Conservation (phyloP, 2,329 filamentous ascomycete species). For the Ceratocystis alfenasii region DNA sequence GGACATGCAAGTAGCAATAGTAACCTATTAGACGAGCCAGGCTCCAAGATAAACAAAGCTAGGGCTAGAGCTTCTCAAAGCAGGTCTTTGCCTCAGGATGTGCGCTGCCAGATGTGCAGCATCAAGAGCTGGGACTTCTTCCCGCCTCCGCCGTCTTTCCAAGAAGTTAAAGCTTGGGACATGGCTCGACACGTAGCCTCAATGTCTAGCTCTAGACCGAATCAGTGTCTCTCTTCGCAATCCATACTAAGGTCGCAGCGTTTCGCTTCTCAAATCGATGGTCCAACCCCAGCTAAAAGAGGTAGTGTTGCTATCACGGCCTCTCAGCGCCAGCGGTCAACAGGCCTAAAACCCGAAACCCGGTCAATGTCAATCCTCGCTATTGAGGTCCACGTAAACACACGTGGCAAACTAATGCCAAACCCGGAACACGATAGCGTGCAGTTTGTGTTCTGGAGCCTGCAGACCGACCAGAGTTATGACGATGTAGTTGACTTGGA, state of each 20-base stretch:
- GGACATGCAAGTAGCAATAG: conserved; percentile 24
- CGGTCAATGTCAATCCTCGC: conserved; percentile 98
- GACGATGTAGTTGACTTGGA: conserved; percentile 33
- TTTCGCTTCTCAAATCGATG: conserved; percentile 70
- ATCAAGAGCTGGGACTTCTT: conserved; percentile 67
- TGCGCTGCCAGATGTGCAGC: conserved; percentile 23
- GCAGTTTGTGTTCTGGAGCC: conserved; percentile 77
- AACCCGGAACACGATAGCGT: conserved; percentile 88
- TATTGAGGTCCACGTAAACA: conserved; percentile 84
- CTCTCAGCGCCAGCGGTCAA: conserved; percentile 47
- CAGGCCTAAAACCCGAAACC: conserved; percentile 67
- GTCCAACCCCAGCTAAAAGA: conserved; percentile 63
- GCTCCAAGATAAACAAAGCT: neutral
- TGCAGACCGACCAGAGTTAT: conserved; percentile 55
- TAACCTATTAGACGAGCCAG: neutral
- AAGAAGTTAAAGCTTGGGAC: conserved; percentile 58
- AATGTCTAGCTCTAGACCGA: neutral
- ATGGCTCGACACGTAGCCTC: neutral
- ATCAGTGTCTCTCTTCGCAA: neutral
- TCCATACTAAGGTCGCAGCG: neutral
- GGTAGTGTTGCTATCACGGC: conserved; percentile 58
- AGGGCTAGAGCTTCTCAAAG: neutral
- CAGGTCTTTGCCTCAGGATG: conserved; percentile 3
- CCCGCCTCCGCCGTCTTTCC: conserved; percentile 53
- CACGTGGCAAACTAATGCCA: conserved; percentile 64